phyloP scores from a whole-genome alignment of 164 flowering plant species.

The Chimonanthus salicifolius region DNA sequence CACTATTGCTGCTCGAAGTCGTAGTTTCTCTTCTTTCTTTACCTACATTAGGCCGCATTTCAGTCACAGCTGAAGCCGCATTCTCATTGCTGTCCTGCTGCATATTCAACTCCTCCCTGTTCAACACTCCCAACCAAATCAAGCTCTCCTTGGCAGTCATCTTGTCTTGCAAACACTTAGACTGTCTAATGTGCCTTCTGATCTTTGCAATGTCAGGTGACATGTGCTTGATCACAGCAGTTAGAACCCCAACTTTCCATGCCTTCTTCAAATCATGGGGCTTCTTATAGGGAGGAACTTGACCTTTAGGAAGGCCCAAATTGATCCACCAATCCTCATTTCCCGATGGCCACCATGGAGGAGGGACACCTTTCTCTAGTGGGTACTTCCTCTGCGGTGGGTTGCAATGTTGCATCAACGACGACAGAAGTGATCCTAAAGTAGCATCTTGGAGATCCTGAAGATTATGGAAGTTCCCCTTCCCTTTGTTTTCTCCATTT shows the following conservation, averaged over 20 bases:
- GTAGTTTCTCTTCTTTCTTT: conserved; percentile 35
- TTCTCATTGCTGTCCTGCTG: conserved; percentile 54
- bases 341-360: conserved; percentile 47
- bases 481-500: conserved; percentile 8
- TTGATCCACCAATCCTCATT: conserved; percentile 35
- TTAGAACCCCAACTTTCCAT: conserved; percentile 49
- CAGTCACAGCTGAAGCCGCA: conserved; percentile 51
- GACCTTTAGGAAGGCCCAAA: conserved; percentile 25
- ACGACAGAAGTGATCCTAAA: conserved; percentile 33
- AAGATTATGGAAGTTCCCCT: conserved; percentile 15
- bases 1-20: conserved; percentile 45
- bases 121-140: conserved; percentile 72
- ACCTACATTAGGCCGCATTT: conserved; percentile 26
- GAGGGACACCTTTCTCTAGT: conserved; percentile 33
- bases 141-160: conserved; percentile 84
- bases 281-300: conserved; percentile 37
- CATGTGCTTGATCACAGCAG: conserved; percentile 87
- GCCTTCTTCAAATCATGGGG: conserved; percentile 47
- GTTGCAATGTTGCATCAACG: conserved; percentile 40
- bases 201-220: conserved; percentile 84
- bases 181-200: conserved; percentile 60
- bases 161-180: conserved; percentile 81
- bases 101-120: conserved; percentile 50
- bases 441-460: conserved; percentile 34
- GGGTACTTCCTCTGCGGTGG: conserved; percentile 39